phyloP scores from a whole-genome alignment of 176 grass and related monocot genomes.

The Saccharum spontaneum region DNA sequence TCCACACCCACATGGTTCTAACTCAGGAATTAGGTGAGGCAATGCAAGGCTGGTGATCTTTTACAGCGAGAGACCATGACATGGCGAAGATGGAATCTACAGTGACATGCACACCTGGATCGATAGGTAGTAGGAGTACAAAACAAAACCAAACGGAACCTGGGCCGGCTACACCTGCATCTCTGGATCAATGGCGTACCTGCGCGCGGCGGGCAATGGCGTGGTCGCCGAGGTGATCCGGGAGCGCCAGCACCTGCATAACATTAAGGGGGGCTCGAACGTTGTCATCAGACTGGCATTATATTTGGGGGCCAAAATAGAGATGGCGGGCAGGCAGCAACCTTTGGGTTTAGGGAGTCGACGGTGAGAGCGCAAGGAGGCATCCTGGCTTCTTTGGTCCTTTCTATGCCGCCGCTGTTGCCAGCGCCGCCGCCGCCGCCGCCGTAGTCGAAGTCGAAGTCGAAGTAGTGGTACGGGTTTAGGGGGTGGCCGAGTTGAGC shows the following conservation, averaged over 20 bases:
- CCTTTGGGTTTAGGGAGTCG: slow-evolving; percentile 60
- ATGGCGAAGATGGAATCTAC: neutral
- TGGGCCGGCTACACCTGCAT: neutral
- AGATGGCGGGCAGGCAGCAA: neutral
- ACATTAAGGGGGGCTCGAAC: neutral
- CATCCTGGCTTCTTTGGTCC: slow-evolving; percentile 16
- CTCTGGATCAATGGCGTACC: slow-evolving; percentile 7
- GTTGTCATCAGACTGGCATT: neutral
- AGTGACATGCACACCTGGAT: too few species aligned
- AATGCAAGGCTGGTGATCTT: neutral
- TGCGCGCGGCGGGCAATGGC: slow-evolving; percentile 33
- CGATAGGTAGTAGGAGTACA: neutral
- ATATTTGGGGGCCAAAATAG: neutral
- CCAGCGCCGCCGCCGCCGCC: neutral
- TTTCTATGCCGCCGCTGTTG: neutral
- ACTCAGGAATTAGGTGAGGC: neutral
- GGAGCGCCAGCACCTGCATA: slow-evolving; percentile 37
- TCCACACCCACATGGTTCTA: neutral
- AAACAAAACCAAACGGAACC: neutral
- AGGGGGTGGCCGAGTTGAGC: neutral
- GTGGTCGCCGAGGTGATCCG: slow-evolving; percentile 35
- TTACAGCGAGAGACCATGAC: neutral
- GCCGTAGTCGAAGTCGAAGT: neutral
- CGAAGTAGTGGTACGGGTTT: neutral
- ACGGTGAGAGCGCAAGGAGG: slow-evolving; percentile 36